These are phyloP conservation scores for Fusarium albosuccineum DNA, from an alignment of 2,329 filamentous ascomycete species.

Conservation along the genomic window DNA sequence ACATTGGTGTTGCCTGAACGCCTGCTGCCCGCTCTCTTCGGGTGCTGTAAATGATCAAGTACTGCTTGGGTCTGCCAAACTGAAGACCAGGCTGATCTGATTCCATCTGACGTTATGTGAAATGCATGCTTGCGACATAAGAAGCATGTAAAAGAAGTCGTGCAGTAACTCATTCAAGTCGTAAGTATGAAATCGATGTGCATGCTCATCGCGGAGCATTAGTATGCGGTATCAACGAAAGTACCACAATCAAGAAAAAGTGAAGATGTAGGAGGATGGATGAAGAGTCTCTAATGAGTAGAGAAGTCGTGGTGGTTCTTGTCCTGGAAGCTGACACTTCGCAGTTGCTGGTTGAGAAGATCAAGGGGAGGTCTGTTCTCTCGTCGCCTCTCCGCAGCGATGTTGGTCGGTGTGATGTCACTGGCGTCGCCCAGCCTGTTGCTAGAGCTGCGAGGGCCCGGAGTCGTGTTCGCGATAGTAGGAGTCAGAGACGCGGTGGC, in stretches of 20 bases:
- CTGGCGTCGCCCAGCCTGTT: conserved; percentile 45
- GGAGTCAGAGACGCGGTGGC: conserved; percentile 65
- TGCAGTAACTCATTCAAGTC: conserved; percentile 44
- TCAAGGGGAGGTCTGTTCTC: conserved; percentile 60
- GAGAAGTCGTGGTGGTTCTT: conserved; percentile 27
- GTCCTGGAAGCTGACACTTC: conserved; percentile 29
- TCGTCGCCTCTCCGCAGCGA: conserved; percentile 53
- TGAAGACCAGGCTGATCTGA: conserved; percentile 13
- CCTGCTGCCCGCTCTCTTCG: conserved; percentile 13
- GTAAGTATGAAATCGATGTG: conserved; percentile 52
- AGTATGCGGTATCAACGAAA: conserved; percentile 12
- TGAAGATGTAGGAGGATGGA: conserved; percentile 4
- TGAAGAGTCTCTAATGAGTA: conserved; percentile 32
- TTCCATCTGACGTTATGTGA: neutral
- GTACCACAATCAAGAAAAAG: conserved; percentile 16
- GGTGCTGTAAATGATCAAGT: conserved; percentile 26
- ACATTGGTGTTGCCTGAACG: conserved; percentile 34
- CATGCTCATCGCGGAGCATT: conserved; percentile 44
- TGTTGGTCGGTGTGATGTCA: conserved; percentile 34
- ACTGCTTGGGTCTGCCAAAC: conserved; percentile 12
- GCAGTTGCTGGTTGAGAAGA: conserved; percentile 32
- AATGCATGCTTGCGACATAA: conserved; percentile 19
- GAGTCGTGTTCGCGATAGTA: conserved; percentile 56
- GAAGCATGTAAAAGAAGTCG: conserved; percentile 27
- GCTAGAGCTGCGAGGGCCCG: conserved; percentile 48